A percentile compares a stretch with the other conserved stretches of the same genome.
Conservation (phyloP, 257 asterid genomes). For the Cordia subcordata region DNA sequence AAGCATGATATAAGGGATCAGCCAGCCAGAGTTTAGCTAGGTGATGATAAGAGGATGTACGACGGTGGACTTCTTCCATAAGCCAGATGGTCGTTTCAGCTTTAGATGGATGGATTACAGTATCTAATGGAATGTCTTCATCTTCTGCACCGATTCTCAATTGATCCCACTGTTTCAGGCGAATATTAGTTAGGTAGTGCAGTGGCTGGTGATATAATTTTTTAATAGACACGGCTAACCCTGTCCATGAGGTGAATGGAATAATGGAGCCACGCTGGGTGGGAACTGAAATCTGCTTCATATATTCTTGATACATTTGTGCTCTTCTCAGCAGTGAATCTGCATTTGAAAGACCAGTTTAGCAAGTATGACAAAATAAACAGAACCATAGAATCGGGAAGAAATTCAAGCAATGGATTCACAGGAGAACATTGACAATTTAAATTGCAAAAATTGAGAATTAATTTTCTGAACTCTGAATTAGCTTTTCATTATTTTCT, state of each 20-base stretch:
- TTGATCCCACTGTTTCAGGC: conserved; percentile 45
- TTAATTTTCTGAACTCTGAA: too few relatives aligned
- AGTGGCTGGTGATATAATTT: conserved; percentile 58
- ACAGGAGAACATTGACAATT: background rate
- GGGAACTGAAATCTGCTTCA: conserved; percentile 58
- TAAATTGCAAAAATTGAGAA: too few relatives aligned
- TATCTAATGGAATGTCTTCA: conserved; percentile 39
- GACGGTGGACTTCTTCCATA: conserved; percentile 59
- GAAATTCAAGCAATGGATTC: background rate
- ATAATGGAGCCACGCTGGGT: conserved; percentile 36
- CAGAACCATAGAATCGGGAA: background rate
- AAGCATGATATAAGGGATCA: conserved; percentile 39
- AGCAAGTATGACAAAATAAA: background rate
- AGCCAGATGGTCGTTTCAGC: conserved; percentile 73
- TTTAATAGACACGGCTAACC: conserved; percentile 60
- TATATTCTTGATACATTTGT: conserved; percentile 39
- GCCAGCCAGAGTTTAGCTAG: conserved; percentile 50
- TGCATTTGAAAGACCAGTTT: conserved; percentile 19
- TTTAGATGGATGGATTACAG: conserved; percentile 46
- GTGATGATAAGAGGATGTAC: conserved; percentile 42
- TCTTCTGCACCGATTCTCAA: conserved; percentile 42
- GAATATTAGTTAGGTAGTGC: conserved; percentile 72
- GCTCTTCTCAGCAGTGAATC: conserved; percentile 50
- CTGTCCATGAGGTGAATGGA: conserved; percentile 67
- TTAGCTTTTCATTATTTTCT: too few relatives aligned